Evolutionary conservation across 1,284 basidiomycete species (phyloP), one percentile per base, ranked within the genome.

Genomic region (Fomitopsis schrenkii): DNA sequence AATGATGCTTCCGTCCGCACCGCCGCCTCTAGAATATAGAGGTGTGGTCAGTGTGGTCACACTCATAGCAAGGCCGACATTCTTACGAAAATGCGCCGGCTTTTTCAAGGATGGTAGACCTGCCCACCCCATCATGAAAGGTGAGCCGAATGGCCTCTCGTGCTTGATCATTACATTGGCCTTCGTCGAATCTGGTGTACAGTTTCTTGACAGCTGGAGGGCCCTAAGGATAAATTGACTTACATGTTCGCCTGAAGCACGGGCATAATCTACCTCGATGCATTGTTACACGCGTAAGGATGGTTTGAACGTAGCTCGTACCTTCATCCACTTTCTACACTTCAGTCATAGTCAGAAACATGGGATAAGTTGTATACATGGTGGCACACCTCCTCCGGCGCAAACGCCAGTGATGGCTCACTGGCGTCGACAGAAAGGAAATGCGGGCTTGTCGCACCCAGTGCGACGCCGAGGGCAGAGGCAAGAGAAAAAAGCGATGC

Each of bases 1-100:
- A 45, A 70, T 66, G 26, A 71, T 64, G 15, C 67, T 69, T 28
- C 69, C 71, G 54, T 72, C 69, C 22, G 60, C 60, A 3, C 59
- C 59, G 17, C 59, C 59, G 40, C 59, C 59, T 0, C 59, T 61
- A 35, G 19, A 53, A 28, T 42, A 42, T 28, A 52, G 42, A 48
- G 36, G 28, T 15, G 33, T 38, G 42, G 19, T 44, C 46, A 30
- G n/a, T 5, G 3, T 15, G 12, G 10, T 9, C n/a, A 38, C 50
- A 40, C 35, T n/a, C 12, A 26, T 41, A 3, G 22, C 17, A 45
- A 19, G 15, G 48, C 3, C 12, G 14, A 14, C 12, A 40, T 14
- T 42, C 55, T 22, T 33, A 62, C 58, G 33, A 55, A 63, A 60
- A 63, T 10, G 17, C 19, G n/a, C 65, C 58, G 33, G 62, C 55